Evolutionary conservation across 139 green algal genomes (phyloP).

Genomic region (Chlorella sp.): DNA sequence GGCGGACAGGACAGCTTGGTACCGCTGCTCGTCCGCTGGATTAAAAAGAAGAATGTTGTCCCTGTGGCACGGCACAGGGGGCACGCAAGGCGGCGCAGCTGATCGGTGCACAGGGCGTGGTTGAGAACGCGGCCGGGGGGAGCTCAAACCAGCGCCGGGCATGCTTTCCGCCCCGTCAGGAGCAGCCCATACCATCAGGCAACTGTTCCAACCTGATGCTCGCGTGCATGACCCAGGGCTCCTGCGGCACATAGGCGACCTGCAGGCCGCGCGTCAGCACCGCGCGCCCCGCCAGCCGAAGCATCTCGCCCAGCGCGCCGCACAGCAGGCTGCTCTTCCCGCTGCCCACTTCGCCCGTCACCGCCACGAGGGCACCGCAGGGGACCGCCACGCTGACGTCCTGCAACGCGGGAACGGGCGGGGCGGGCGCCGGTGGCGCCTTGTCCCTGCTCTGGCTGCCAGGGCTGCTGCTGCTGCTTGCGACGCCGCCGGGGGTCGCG

Average conservation of each 20-base stretch:
- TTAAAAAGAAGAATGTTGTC: constrained; percentile 48
- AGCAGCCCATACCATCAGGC: not conserved
- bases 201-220: constrained; percentile 42
- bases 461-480: not conserved
- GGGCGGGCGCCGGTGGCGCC: not conserved
- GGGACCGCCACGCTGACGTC: constrained; percentile 51
- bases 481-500: too few relatives aligned
- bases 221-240: constrained; percentile 64
- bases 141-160: too few relatives aligned
- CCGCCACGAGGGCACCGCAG: constrained; percentile 53
- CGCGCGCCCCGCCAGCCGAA: not conserved
- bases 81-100: too few relatives aligned
- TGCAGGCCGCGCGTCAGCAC: not conserved
- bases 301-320: constrained; percentile 72
- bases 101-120: too few relatives aligned
- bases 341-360: constrained; percentile 69
- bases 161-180: not conserved
- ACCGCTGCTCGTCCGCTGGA: constrained; percentile 42
- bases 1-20: constrained; percentile 59
- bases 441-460: not conserved
- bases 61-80: constrained; percentile 13
- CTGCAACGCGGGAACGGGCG: constrained; percentile 16
- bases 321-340: constrained; percentile 77
- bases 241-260: constrained; percentile 64
- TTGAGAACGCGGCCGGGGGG: too few relatives aligned